Evolutionary conservation across 2,329 filamentous ascomycete species (phyloP), one percentile per base, ranked within the genome.

Genomic region (Microcyclospora pomicola): DNA sequence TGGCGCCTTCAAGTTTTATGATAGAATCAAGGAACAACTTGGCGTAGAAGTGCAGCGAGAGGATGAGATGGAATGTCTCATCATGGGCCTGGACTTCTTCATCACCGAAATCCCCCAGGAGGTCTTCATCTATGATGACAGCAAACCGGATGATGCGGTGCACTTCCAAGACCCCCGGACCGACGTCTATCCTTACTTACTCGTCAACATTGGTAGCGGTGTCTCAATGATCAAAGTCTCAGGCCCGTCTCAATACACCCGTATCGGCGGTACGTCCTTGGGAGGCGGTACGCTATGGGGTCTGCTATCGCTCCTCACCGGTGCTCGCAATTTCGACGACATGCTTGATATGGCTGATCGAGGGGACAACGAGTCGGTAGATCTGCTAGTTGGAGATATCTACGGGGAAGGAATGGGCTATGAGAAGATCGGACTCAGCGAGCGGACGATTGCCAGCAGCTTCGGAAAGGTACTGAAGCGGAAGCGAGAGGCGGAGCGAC

Each of bases 231-330:
- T 98, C 61, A 96, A 96, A 59, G 91, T 98, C 6, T 92, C 83
- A 0, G 88, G 87, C 0, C 87, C 86, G 0, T 75, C 81, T 38
- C 73, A 85, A 47, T 95, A 81, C 59, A 72, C 92, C 60, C 83
- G 91, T 51, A 88, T 98, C 9, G 91, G 91, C 37, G 91, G 91
- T 43, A 95, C 91, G 2, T 93, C 87, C 3, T 73, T 98, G 0
- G 91, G 91, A 27, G 91, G 91, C 33, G 91, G 91, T n/a, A 98
- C 91, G 1, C 79, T 98, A 37, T 98, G 91, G 91, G 91, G 91
- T 1, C 68, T 98, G 15, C 71, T 98, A 29, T 91, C 84, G 10
- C 72, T 98, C 36, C 69, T 98, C 30, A 98, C 91, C 0, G 86
- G 87, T n/a, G 85, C 88, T 15, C 75, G 82, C 39, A 87, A 79